Evolutionary conservation across 768 basidiomycete species (phyloP).

Genomic region (Amanita molliuscula): DNA sequence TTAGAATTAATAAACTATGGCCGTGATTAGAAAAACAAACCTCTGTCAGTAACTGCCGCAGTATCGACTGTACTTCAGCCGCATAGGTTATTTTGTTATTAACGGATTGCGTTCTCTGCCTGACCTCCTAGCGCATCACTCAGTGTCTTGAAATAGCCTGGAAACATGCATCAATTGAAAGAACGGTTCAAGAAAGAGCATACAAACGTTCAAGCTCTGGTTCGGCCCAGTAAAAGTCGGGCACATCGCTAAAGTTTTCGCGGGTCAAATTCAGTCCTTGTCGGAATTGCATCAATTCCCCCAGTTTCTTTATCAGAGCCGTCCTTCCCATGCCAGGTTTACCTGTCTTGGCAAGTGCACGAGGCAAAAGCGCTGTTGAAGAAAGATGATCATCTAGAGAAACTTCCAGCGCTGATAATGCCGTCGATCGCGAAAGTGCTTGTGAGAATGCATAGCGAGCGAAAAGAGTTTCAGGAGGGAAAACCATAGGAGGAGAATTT

Average conservation of each 20-base stretch:
- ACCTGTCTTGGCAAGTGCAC: conserved; percentile 66
- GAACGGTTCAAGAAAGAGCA: background rate
- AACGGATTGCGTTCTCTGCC: conserved; percentile 65
- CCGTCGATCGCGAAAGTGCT: conserved; percentile 81
- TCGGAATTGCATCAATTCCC: conserved; percentile 83
- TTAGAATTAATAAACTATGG: conserved; percentile 4
- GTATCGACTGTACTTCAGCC: conserved; percentile 80
- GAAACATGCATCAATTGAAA: background rate
- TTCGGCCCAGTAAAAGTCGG: conserved; percentile 93
- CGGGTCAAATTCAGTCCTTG: conserved; percentile 87
- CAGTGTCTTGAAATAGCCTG: conserved; percentile 78
- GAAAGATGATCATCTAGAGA: conserved; percentile 76
- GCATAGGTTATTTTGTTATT: conserved; percentile 93
- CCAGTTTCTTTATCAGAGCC: conserved; percentile 86
- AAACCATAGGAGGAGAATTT: conserved; percentile 38
- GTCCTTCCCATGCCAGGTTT: conserved; percentile 74
- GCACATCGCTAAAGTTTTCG: conserved; percentile 82
- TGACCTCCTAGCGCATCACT: conserved; percentile 82
- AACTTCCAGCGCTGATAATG: conserved; percentile 79
- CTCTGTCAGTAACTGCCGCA: conserved; percentile 84
- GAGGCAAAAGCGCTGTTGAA: conserved; percentile 73
- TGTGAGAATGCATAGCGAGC: conserved; percentile 90
- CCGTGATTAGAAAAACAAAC: conserved; percentile 22
- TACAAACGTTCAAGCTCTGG: conserved; percentile 74
- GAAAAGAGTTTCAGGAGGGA: conserved; percentile 64